A percentile compares a stretch with the other conserved stretches of the same genome.
Evolutionary conservation across 495 filamentous ascomycete species (phyloP).

Genomic region (Trichoderma erinaceum): DNA sequence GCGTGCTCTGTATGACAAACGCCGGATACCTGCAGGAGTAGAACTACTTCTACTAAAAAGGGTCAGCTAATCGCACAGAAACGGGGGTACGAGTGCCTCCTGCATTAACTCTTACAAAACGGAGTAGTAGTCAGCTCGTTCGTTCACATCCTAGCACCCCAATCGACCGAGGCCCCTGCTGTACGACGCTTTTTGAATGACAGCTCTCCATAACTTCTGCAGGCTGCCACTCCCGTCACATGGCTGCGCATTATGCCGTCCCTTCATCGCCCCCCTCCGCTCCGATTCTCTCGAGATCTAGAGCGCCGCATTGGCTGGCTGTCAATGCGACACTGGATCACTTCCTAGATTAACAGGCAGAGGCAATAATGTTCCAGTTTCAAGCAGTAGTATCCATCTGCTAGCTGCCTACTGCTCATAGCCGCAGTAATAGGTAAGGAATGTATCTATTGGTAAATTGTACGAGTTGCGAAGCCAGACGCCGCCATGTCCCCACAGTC

Average conservation of each 20-base stretch:
- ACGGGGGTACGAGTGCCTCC: constrained; percentile 3
- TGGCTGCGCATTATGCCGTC: not conserved
- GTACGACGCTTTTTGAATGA: constrained; percentile 4
- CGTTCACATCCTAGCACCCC: not conserved
- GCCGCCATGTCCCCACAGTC: not conserved
- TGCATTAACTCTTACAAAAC: constrained; percentile 4
- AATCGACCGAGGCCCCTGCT: not conserved
- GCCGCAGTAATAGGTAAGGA: too few relatives aligned
- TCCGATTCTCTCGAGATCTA: not conserved
- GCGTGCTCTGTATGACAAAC: constrained; percentile 9
- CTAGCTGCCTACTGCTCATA: too few relatives aligned
- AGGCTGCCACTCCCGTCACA: not conserved
- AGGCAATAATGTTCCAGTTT: too few relatives aligned
- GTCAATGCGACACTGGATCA: too few relatives aligned
- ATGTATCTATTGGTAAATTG: too few relatives aligned
- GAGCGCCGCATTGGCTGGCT: not conserved
- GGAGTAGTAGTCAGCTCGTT: constrained; percentile 1
- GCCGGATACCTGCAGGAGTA: constrained; percentile 5
- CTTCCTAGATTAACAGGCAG: too few relatives aligned
- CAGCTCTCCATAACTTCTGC: constrained; percentile 4
- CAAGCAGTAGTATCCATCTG: too few relatives aligned
- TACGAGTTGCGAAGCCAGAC: not conserved
- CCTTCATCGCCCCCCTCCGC: not conserved
- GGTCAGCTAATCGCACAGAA: not conserved
- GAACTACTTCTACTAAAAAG: not conserved